Conservation (phyloP, 768 basidiomycete species). For the Rhizopogon salebrosus region DNA sequence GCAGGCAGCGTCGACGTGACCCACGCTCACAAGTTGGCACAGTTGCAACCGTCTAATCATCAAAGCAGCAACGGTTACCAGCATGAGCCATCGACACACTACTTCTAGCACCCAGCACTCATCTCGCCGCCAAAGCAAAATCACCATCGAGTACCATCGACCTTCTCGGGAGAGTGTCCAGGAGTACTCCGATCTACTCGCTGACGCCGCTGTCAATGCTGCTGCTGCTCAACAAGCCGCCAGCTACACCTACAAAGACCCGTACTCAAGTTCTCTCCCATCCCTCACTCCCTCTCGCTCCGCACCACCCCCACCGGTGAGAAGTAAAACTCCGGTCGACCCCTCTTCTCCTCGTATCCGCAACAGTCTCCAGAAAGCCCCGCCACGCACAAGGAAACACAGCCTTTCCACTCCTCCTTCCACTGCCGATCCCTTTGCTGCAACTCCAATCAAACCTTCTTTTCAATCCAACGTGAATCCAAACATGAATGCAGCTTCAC, state of each 20-base stretch:
- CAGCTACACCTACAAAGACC: constrained; percentile 32
- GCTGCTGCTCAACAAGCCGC: constrained; percentile 35
- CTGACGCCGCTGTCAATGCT: constrained; percentile 53
- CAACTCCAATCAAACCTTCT: constrained; percentile 24
- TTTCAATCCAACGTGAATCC: constrained; percentile 22
- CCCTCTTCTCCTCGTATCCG: constrained; percentile 31
- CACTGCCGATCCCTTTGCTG: constrained; percentile 54
- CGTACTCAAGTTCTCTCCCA: constrained; percentile 21
- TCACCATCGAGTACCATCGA: constrained; percentile 71
- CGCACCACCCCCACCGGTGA: constrained; percentile 36
- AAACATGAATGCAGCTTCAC: constrained; percentile 38
- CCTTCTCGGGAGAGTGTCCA: constrained; percentile 73
- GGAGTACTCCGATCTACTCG: constrained; percentile 71
- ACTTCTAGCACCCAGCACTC: constrained; percentile 8
- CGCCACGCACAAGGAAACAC: constrained; percentile 49
- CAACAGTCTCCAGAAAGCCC: constrained; percentile 60
- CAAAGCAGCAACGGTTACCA: constrained; percentile 1
- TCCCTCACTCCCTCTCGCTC: constrained; percentile 32
- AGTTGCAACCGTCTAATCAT: background rate
- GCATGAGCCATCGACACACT: constrained; percentile 16
- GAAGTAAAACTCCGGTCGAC: constrained; percentile 22
- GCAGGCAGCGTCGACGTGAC: background rate
- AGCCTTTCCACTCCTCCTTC: constrained; percentile 33
- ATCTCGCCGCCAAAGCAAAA: constrained; percentile 44
- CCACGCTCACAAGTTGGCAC: background rate